Base-by-base conservation (phyloP, 2,329 filamentous ascomycete genomes). In the Calycina marina region DNA sequence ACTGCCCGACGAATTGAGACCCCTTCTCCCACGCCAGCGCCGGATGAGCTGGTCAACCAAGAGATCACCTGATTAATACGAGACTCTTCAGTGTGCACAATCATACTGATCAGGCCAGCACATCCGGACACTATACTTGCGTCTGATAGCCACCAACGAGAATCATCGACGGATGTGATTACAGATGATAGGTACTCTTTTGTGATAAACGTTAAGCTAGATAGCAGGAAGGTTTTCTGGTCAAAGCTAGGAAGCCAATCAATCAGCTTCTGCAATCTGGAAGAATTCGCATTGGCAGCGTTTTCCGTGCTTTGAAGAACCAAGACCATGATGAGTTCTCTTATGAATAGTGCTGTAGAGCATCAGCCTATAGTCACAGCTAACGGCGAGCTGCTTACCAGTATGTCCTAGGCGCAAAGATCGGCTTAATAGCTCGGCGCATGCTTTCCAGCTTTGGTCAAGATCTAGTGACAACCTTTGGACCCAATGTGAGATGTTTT, bases 1-100 rank as follows among this genome's bases (percentile, higher is more conserved):
- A 74, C 65, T 12, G 77, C 76, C 39, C 81, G 69, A 22, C 79
- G 68, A 31, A 84, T 71, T 4, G 66, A 68, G n/a, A 74, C 56
- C 1, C 65, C 63, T 34, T 76, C 66, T 5, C 76, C 76, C 24
- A 76, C 55, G 1, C 74, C 76, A 28, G 75, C 75, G 0, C 72
- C 76, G 6, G 71, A 69, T 16, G 70, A 65, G 30, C 63, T 65
- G 9, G 69, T 65, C 25, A 84, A 62, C 78, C 80, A 88, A 20
- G 62, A 58, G 6, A 72, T 50, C 1, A 86, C 54, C 34, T 73
- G 57, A 6, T 56, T 58, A 39, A 61, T 67, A n/a, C 70, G 56
- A 11, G 52, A 46, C 11, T 62, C 51, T 31, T 67, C 61, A n/a
- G 58, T 49, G 1, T 54, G 53, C 2, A 74, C 49, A 1, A 80